Base-by-base conservation (phyloP, 1,284 basidiomycete genomes). In the Boletus sp. region DNA sequence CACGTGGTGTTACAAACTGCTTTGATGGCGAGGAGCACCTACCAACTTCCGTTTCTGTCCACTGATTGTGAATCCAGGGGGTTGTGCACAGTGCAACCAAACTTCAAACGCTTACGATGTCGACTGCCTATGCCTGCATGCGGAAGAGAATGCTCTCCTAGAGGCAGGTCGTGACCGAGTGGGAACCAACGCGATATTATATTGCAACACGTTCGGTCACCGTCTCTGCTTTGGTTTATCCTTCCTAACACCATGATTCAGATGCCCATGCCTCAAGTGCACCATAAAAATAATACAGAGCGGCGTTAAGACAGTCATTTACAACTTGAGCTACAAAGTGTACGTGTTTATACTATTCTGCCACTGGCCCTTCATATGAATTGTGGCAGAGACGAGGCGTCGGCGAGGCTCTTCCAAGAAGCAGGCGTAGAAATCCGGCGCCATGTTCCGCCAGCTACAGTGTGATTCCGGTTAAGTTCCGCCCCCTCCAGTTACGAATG, bases 251-350 rank as follows among this genome's bases (percentile, higher is more conserved):
- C 40, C 30, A 40, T 33, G 33, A 25, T 32, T 26, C 58, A 96
- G 94, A n/a, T 98, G 96, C 61, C 96, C 96, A 0, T 99, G 96
- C 66, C 73, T 99, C 8, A 84, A 84, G 54, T 99, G 96, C 65
- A 93, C 94, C 0, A 87, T 98, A 66, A 99, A 99, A 68, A 98
- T 99, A 56, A 91, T 94, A 20, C 95, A 99, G 65, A 89, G 87
- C 36, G 95, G 95, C 4, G 88, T 99, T 13, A 83, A 80, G 51
- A 88, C 88, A 56, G 95, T 99, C 8, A 91, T 99, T 5, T 99
- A 99, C 67, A 95, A 95, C 68, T 73, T 97, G 46, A 87, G 85
- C 51, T 99, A 99, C 70, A 92, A 91, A 73, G 91, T 97, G 92
- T 94, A 69, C 61, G 82, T 57, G 34, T 52, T 22, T 37, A 19